A percentile compares a stretch with the other conserved stretches of the same genome.
Evolutionary conservation across 164 flowering plant genomes (phyloP).

Genomic region (Litsea cubeba): DNA sequence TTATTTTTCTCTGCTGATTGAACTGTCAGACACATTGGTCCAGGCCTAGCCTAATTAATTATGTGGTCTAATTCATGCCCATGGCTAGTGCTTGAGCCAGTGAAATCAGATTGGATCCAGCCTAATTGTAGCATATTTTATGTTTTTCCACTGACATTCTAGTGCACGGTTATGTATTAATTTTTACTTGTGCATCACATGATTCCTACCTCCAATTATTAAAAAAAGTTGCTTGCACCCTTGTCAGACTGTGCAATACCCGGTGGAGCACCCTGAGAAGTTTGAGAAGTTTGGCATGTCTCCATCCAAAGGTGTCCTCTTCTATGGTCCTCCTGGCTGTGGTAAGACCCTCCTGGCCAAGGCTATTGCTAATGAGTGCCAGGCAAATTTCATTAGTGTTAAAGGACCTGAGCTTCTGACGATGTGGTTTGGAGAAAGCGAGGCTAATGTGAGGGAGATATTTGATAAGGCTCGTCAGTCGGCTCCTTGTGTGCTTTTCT

Average conservation of each 20-base stretch:
- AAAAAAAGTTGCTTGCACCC: background rate
- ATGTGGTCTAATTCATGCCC: too few species aligned
- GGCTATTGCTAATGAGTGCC: slow-evolving; percentile 79
- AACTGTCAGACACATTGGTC: too few species aligned
- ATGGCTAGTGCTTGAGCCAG: too few species aligned
- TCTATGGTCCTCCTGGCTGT: slow-evolving; percentile 73
- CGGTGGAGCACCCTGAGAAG: slow-evolving; percentile 78
- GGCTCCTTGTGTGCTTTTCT: slow-evolving; percentile 73
- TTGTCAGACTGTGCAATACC: slow-evolving; percentile 67
- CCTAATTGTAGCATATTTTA: background rate
- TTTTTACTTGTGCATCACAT: background rate
- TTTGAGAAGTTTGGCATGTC: slow-evolving; percentile 81
- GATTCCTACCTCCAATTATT: background rate
- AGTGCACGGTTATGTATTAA: too few species aligned
- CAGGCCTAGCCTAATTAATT: too few species aligned
- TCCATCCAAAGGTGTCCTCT: slow-evolving; percentile 71
- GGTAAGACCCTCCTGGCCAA: slow-evolving; percentile 71
- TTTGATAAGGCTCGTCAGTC: slow-evolving; percentile 70
- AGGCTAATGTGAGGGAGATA: slow-evolving; percentile 65
- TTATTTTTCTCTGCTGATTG: too few species aligned
- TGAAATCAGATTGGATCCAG: background rate
- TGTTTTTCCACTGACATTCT: background rate
- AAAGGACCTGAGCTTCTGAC: slow-evolving; percentile 71
- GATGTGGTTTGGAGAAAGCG: slow-evolving; percentile 83
- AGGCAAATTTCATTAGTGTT: slow-evolving; percentile 66